Evolutionary conservation across 2,329 filamentous ascomycete species (phyloP).

Genomic region (Colletotrichum chlorophyti): DNA sequence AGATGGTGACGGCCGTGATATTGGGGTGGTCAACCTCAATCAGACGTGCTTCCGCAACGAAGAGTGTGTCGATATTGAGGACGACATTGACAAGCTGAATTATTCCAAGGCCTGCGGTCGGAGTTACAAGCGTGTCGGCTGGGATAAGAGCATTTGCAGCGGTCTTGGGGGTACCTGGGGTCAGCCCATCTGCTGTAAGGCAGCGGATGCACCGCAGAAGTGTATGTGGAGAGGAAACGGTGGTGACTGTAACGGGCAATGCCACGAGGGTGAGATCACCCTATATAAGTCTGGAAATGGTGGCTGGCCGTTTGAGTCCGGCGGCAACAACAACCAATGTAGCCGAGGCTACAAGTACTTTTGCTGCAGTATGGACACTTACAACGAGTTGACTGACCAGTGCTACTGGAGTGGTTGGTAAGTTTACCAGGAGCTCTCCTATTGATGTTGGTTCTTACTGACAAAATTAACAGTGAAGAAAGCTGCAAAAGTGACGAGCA

Average conservation of each 20-base stretch:
- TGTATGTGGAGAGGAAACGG: slow-evolving; percentile 26
- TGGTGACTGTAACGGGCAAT: slow-evolving; percentile 25
- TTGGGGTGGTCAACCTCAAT: neutral
- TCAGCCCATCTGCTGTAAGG: neutral
- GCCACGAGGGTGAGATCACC: slow-evolving; percentile 23
- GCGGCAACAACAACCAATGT: neutral
- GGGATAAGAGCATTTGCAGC: neutral
- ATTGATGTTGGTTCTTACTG: neutral
- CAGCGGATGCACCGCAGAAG: neutral
- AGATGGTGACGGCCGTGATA: neutral
- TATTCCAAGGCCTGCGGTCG: neutral
- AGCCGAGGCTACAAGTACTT: slow-evolving; percentile 24
- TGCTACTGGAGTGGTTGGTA: slow-evolving; percentile 18
- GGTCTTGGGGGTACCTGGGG: neutral
- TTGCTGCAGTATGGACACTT: slow-evolving; percentile 19
- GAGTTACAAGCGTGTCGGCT: neutral
- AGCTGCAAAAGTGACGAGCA: neutral
- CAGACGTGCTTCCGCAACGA: neutral
- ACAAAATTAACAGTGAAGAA: neutral
- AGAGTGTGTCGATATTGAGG: neutral
- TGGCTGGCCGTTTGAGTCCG: slow-evolving; percentile 1
- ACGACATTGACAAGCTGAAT: neutral
- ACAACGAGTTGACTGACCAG: neutral
- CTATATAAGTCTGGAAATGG: slow-evolving; percentile 15
- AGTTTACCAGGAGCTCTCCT: neutral